A percentile compares a stretch with the other conserved stretches of the same genome.
Conservation (phyloP, 768 basidiomycete genomes). For the Hortiboletus campestris region DNA sequence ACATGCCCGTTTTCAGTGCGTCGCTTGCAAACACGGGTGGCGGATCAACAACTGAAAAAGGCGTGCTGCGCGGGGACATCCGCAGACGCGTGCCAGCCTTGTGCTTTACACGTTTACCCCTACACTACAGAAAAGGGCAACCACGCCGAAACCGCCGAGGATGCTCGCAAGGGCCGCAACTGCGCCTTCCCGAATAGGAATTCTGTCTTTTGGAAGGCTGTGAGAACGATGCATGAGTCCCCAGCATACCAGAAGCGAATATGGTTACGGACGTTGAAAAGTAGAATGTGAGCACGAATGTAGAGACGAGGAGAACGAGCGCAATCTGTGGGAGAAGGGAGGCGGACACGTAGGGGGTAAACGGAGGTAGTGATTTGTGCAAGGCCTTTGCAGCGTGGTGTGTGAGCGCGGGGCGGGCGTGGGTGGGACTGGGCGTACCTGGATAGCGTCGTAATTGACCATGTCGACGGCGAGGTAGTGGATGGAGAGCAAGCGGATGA, state of each 20-base stretch:
- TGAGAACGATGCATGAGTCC: slow-evolving; percentile 9
- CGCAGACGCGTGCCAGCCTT: slow-evolving; percentile 4
- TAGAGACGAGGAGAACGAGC: slow-evolving; percentile 64
- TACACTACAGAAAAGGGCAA: slow-evolving; percentile 65
- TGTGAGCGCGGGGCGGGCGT: background rate
- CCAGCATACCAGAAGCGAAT: background rate
- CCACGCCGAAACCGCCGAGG: slow-evolving; percentile 85
- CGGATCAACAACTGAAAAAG: slow-evolving; percentile 66
- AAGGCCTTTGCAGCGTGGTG: slow-evolving; percentile 44
- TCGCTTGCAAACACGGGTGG: slow-evolving; percentile 76
- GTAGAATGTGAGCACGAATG: slow-evolving; percentile 87
- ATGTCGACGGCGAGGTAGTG: slow-evolving; percentile 33
- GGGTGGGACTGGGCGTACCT: slow-evolving; percentile 40
- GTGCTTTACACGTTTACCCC: slow-evolving; percentile 31
- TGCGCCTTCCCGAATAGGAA: slow-evolving; percentile 63
- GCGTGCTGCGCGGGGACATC: background rate
- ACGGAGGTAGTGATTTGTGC: slow-evolving; percentile 66
- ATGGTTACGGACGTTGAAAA: slow-evolving; percentile 69
- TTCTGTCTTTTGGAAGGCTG: slow-evolving; percentile 75
- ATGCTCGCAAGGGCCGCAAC: slow-evolving; percentile 73
- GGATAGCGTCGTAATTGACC: slow-evolving; percentile 53
- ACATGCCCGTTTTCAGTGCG: slow-evolving; percentile 50
- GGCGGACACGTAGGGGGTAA: slow-evolving; percentile 68
- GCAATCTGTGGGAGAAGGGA: slow-evolving; percentile 71
- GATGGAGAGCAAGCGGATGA: background rate